These are phyloP conservation scores for Fennellomyces sp. DNA, from an alignment of 371 early-diverging fungal genomes.

Conservation along the genomic window DNA sequence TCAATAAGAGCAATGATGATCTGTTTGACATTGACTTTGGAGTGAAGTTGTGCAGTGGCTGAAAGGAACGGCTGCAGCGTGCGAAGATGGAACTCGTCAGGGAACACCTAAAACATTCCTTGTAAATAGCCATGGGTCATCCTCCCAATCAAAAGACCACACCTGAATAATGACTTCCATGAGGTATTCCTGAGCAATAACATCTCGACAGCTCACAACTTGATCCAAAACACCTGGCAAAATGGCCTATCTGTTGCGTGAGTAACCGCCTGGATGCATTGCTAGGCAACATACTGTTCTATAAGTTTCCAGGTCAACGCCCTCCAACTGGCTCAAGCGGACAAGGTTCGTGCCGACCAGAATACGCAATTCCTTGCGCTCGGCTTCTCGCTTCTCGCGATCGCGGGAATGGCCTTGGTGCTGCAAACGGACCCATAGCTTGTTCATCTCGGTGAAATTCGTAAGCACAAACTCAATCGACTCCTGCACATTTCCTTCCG, in stretches of 20 bases:
- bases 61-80: slow-evolving; percentile 87
- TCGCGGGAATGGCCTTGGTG: slow-evolving; percentile 94
- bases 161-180: slow-evolving; percentile 98
- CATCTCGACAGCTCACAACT: slow-evolving; percentile 93
- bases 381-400: slow-evolving; percentile 91
- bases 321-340: slow-evolving; percentile 88
- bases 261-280: no score
- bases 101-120: slow-evolving; percentile 70
- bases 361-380: slow-evolving; percentile 91
- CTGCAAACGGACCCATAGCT: slow-evolving; percentile 97
- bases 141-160: slow-evolving; percentile 1
- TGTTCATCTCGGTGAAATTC: slow-evolving; percentile 98
- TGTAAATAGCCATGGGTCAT: no score
- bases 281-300: slow-evolving; percentile 48
- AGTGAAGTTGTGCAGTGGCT: slow-evolving; percentile 89
- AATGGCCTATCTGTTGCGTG: slow-evolving; percentile 56
- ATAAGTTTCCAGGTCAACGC: slow-evolving; percentile 82
- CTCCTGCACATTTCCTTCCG: slow-evolving; percentile 85
- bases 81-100: slow-evolving; percentile 93
- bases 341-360: slow-evolving; percentile 95
- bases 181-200: slow-evolving; percentile 96
- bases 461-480: slow-evolving; percentile 92
- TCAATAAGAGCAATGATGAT: slow-evolving; percentile 94
- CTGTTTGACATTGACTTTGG: slow-evolving; percentile 90
- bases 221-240: slow-evolving; percentile 93